Base-by-base conservation (phyloP, 202 grass and related monocot genomes). In the Bolboschoenoplectus hybrid region DNA sequence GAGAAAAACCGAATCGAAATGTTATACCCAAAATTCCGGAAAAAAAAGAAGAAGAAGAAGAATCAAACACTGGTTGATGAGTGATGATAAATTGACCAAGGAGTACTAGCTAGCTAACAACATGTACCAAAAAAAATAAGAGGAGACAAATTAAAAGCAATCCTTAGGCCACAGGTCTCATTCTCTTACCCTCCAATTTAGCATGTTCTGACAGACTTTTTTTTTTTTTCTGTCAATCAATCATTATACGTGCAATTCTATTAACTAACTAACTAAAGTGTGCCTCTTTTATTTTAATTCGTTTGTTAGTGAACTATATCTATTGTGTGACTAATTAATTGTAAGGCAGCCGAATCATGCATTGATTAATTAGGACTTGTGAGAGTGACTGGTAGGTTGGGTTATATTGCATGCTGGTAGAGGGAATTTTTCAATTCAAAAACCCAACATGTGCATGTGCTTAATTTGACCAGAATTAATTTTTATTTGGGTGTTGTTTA, bases 141-240 rank as follows among this genome's bases (percentile, higher is more conserved):
- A 46, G 41, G 67, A 13, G 16, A 71, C 67, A 46, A 19, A 61
- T 4, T 19, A 45, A 71, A 71, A 71, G 41, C 16, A 2, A 17
- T 20, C 40, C 39, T 66, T 66, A 46, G 40, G 67, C 67, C 40
- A 72, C 20, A 9, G 2, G 68, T 72, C 68, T 47, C 8, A 3
- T 8, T 72, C 68, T 72, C 68, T 20, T 26, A 72, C 68, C 68
- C 8, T 72, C 68, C 43, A 72, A 5, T 72, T 72, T 26, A 72
- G 43, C 68, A 72, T 46, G 68, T 72, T 72, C 68, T 72, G 20
- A 72, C 68, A 20, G 16, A 46, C 68, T 47, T 46, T 71, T 72
- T 47, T 46, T 71, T 72, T 10, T 5, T 47, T 26, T 26, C 26
- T 26, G 26, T 26, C 26, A 26, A 6, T 43, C 26, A 47, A 72